Base-by-base conservation (phyloP, 805 yeast species). In the Candida endomychidarum region DNA sequence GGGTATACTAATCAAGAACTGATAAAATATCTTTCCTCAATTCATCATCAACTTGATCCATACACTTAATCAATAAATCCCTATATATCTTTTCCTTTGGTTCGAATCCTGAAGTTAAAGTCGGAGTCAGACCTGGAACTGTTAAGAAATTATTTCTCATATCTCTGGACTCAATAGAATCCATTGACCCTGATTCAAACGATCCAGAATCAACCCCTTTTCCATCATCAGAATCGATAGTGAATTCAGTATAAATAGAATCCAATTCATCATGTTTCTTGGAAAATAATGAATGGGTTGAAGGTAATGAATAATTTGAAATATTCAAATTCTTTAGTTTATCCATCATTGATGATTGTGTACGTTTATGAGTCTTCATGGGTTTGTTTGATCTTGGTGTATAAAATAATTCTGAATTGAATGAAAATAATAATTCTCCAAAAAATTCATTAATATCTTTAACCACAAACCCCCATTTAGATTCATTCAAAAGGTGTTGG, bases 401-500 rank as follows among this genome's bases (percentile, higher is more conserved):
- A 23, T 23, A n/a, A 16, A 47, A 66, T 26, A 65, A 47, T 9
- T 50, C 27, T 23, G 60, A 67, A 38, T 68, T 67, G 62, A 69
- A 66, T 5, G 58, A 53, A 22, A 66, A 47, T 32, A 67, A 53
- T 30, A 63, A 46, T 24, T 63, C 62, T 2, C 72, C 72, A 40
- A 68, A 69, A 43, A 68, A 69, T 19, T 52, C 43, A 22, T 68
- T 66, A 32, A 67, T 51, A 45, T 60, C 63, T 36, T 63, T 65
- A 18, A 41, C 12, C 18, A 58, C 60, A 25, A 57, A 63, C 3
- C 74, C 74, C 74, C 74, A 69, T 44, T 66, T 66, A 28, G 67
- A 59, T 35, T 67, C 74, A 44, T 68, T 65, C 32, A 69, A 53
- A 41, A 69, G 54, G 40, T 68, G 74, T 50, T 68, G 74, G 48